Percentiles rank a stretch among this genome's conserved stretches.
phyloP scores from a whole-genome alignment of 352 stramenopile genomes.

The Phytophthora sojae region DNA sequence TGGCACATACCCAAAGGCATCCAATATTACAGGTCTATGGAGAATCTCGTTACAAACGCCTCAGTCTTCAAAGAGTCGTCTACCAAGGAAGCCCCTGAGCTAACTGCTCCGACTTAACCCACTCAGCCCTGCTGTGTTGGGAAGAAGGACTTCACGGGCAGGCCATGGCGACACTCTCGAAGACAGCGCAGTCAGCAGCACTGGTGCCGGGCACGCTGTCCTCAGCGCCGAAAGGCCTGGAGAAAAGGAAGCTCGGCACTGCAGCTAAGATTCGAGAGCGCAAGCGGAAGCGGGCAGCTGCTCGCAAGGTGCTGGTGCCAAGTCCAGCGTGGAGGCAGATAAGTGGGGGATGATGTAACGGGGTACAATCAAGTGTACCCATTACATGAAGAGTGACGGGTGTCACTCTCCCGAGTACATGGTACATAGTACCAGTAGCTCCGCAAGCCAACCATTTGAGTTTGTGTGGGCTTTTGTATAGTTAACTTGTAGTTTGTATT shows the following conservation, averaged over 20 bases:
- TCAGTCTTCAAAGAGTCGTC: neutral
- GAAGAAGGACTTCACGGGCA: neutral
- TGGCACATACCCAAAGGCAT: neutral
- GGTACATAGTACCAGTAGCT: no score
- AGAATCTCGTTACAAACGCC: neutral
- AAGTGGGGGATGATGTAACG: no score
- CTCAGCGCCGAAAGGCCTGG: neutral
- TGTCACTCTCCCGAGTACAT: no score
- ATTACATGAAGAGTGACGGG: no score
- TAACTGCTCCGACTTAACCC: neutral
- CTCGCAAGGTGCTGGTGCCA: neutral
- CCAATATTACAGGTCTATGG: neutral
- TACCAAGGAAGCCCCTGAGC: neutral
- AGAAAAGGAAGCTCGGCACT: neutral
- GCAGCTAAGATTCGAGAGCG: conserved; percentile 2
- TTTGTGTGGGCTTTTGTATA: no score
- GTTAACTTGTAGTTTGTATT: no score
- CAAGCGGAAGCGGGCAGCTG: neutral
- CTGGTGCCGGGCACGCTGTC: neutral
- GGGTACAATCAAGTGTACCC: no score
- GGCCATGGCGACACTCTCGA: neutral
- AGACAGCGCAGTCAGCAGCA: neutral
- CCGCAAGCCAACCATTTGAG: no score
- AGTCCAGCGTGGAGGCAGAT: neutral
- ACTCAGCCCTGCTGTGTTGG: neutral